Base-by-base conservation (phyloP, 2,329 filamentous ascomycete species). In the Microcyclospora pomicola region DNA sequence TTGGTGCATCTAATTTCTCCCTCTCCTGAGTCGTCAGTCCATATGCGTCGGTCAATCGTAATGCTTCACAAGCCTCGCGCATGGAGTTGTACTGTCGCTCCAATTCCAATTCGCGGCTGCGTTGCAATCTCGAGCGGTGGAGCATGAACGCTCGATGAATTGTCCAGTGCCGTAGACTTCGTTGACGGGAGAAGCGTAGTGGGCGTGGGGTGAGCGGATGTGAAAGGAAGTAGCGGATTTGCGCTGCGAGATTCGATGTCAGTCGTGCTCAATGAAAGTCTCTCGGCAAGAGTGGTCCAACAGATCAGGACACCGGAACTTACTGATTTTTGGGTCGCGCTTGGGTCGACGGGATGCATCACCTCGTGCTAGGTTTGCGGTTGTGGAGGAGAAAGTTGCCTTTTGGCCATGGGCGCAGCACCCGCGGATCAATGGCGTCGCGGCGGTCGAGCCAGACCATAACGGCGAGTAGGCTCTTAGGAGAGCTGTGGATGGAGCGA, bases 71-170 rank as follows among this genome's bases (percentile, higher is more conserved):
- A 15, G 91, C 88, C 33, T 69, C 68, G 42, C 73, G 71, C 81
- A 98, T 96, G 55, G 75, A 75, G 55, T 83, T 79, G 64, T 87
- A 86, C 67, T 76, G 75, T 31, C 82, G 71, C 64, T 85, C 75
- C 34, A 95, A 71, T 59, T 87, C 83, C 38, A 70, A 65, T 56
- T 82, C 71, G 36, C 76, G 71, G 28, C 67, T 64, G 46, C 72
- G 67, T 35, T 77, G 77, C 52, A 77, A 71, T 57, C 82, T 73
- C 49, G 78, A 72, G 52, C 79, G 77, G 64, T 80, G 81, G 24
- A 96, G 70, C 53, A 83, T 72, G 85, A 87, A 96, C 15, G 88
- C 88, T 51, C 91, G 86, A 69, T 96, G 87, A 62, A 98, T 96
- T 36, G 91, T 96, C 91, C 91, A 98, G 70, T 98, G 91, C 34